phyloP scores from a whole-genome alignment of 257 asterid species.

The Penstemon newberryi region DNA sequence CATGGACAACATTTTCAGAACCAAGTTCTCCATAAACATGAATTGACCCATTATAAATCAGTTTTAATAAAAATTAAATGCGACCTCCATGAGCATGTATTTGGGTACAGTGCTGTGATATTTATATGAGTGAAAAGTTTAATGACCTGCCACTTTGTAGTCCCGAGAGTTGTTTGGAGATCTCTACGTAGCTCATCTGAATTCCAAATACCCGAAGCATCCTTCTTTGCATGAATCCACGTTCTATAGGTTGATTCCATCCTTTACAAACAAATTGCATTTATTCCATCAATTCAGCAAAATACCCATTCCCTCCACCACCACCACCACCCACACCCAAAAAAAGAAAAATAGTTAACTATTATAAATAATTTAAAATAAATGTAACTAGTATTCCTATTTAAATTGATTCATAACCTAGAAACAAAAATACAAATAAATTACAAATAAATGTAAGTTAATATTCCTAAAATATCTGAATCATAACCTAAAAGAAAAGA shows the following conservation, averaged over 20 bases:
- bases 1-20: conserved; percentile 19
- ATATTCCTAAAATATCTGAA: conserved; percentile 6
- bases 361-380: too few relatives aligned
- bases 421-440: neutral
- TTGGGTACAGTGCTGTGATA: neutral
- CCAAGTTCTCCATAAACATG: conserved; percentile 12
- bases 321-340: neutral
- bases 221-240: conserved; percentile 79
- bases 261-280: conserved; percentile 44
- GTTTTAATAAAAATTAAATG: neutral
- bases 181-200: conserved; percentile 72
- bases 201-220: conserved; percentile 59
- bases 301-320: neutral
- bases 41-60: neutral
- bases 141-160: conserved; percentile 93
- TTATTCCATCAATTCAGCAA: conserved; percentile 1
- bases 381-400: too few relatives aligned
- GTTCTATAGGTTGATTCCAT: conserved; percentile 92
- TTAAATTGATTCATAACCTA: neutral
- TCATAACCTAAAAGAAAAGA: conserved; percentile 3
- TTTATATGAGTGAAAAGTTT: neutral
- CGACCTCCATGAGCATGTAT: neutral
- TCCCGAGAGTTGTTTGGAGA: conserved; percentile 77
- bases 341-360: neutral
- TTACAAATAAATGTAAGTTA: neutral